Evolutionary conservation across 108 stramenopile species (phyloP).

Genomic region (Fistulifera pelliculosa): DNA sequence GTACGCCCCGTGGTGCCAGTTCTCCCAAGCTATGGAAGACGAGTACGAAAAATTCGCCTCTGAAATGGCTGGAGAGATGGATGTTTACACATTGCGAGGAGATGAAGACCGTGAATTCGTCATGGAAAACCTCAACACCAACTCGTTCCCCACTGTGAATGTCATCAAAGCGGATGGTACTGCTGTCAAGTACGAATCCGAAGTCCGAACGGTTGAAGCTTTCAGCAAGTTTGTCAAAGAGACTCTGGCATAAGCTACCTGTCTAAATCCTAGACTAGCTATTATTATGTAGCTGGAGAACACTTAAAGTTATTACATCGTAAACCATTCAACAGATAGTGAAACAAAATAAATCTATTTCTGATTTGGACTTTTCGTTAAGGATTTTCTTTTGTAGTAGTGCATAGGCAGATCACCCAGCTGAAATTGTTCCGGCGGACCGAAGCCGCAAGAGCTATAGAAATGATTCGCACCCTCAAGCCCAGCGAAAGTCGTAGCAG

Average conservation of each 20-base stretch:
- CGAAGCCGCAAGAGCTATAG: slow-evolving; percentile 43
- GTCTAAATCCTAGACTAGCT: too few species aligned
- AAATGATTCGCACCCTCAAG: slow-evolving; percentile 34
- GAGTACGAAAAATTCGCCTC: slow-evolving; percentile 69
- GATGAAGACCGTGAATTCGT: slow-evolving; percentile 90
- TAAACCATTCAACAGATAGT: too few species aligned
- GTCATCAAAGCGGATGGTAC: slow-evolving; percentile 78
- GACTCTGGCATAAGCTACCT: slow-evolving; percentile 19
- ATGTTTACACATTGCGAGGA: slow-evolving; percentile 83
- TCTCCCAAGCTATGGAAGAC: slow-evolving; percentile 81
- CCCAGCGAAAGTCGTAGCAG: slow-evolving; percentile 41
- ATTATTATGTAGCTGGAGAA: too few species aligned
- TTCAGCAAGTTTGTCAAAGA: slow-evolving; percentile 54
- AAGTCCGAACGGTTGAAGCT: slow-evolving; percentile 70
- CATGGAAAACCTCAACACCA: slow-evolving; percentile 70
- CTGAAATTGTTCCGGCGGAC: too few species aligned
- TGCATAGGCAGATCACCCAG: too few species aligned
- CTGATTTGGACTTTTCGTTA: too few species aligned
- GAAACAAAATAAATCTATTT: too few species aligned
- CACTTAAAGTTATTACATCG: too few species aligned
- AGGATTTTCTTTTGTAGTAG: too few species aligned
- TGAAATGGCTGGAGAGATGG: slow-evolving; percentile 33
- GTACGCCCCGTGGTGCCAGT: slow-evolving; percentile 92
- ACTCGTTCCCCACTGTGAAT: slow-evolving; percentile 90
- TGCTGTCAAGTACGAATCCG: slow-evolving; percentile 85